Evolutionary conservation across 192 early-diverging fungal genomes (phyloP), one percentile per base, ranked within the genome.

Genomic region (Coemansia sp.): DNA sequence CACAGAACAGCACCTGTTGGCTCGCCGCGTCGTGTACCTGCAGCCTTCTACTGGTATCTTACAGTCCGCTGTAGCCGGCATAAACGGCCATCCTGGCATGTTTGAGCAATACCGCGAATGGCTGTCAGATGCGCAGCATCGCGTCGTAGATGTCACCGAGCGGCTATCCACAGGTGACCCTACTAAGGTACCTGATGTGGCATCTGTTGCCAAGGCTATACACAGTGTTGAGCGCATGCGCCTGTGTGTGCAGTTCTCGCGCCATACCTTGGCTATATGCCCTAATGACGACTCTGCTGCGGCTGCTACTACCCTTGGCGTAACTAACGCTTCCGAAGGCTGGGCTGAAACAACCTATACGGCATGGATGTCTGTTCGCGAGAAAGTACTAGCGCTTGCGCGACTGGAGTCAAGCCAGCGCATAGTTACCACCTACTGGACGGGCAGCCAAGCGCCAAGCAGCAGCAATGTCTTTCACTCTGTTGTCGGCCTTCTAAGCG

Each of bases 261-360:
- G 49, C 18, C 20, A 59, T 24, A 35, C 18, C 22, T 43, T 65
- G 22, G 24, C 30, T n/a, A 37, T 22, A 30, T 34, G 20, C 5
- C 11, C 62, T 20, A 12, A 32, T 4, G 50, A 50, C 12, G 18
- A 49, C 27, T 24, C 50, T 8, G 24, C 39, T 22, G 32, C n/a
- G 29, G 12, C 40, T 43, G 53, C 53, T 15, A 29, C 44, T 47
- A 16, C 16, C 41, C 18, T 22, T 49, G 24, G 50, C 11, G 24
- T 27, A 24, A 29, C 13, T 13, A 29, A 27, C 50, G 24, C 27
- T 29, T 10, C 50, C 11, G 27, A 53, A 29, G 20, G 52, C 24
- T 78, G 76, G 76, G 67, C 67, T 0, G 76, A 78, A 13, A 34
- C 59, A 0, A 73, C 76, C 10, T 70, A 67, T 18, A 43, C 67